Base-by-base conservation (phyloP, 2,329 filamentous ascomycete species). In the Colletotrichum truncatum region DNA sequence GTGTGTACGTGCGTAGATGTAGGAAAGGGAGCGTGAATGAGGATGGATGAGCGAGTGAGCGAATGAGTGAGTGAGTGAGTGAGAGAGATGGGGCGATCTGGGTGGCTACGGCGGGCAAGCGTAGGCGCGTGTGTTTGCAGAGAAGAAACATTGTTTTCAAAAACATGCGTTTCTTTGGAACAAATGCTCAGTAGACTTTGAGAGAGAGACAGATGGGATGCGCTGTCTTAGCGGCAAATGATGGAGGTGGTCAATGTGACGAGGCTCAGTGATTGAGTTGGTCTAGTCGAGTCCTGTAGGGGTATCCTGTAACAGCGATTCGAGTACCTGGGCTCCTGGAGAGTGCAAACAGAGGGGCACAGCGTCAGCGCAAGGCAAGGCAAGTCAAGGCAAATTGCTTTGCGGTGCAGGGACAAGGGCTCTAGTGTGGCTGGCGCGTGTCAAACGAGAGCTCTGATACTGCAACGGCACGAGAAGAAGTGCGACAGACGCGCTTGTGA, bases 91-190 rank as follows among this genome's bases (percentile, higher is more conserved):
- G 26, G 49, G 34, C 41, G 46, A 36, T 39, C n/a, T 25, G 34
- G 34, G 32, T 53, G 32, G 34, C 49, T 53, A 23, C 14, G 26
- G 52, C n/a, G 36, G 34, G 38, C 52, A 23, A 57, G 54, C 25
- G 55, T 60, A 60, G 46, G 55, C 55, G 48, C 41, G 48, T 62
- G 57, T 65, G 49, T 65, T 49, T 65, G 62, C 62, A 65, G 55
- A 65, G 32, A 62, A 61, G 49, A 65, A 65, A 62, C 62, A 65
- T 41, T 62, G 62, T 62, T 65, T 65, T 62, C 41, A 48, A 49
- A n/a, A 26, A 61, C n/a, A 55, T 55, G 57, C 49, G 48, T 65
- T 62, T 62, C 57, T 21, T 61, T 36, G 62, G 49, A 61, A 62
- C 61, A 56, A 32, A 23, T 56, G 57, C 61, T 39, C 39, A 26